phyloP scores from a whole-genome alignment of 2,329 filamentous ascomycete genomes.

The Mycosphaerella sp. region DNA sequence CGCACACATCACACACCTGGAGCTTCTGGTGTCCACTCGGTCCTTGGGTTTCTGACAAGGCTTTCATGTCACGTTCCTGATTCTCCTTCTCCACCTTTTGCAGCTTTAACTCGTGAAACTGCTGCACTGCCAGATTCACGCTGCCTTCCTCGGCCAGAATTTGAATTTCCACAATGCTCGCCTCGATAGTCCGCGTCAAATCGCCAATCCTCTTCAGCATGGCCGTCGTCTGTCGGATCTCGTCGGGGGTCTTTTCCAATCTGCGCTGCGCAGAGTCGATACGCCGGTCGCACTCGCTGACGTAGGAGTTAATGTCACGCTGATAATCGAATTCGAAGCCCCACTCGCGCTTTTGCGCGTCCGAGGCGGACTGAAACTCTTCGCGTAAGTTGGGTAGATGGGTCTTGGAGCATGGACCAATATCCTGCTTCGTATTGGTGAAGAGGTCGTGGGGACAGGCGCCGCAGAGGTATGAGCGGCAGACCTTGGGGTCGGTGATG shows the following conservation, averaged over 20 bases:
- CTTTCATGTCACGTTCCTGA: conserved; percentile 80
- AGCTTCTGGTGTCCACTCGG: conserved; percentile 95
- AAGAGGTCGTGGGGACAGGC: conserved; percentile 98
- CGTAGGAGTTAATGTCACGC: conserved; percentile 91
- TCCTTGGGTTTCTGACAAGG: conserved; percentile 82
- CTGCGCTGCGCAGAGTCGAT: conserved; percentile 86
- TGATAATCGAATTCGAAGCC: conserved; percentile 97
- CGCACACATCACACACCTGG: conserved; percentile 97
- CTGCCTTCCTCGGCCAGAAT: conserved; percentile 75
- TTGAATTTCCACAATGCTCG: conserved; percentile 76
- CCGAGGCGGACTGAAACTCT: conserved; percentile 72
- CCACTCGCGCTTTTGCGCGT: conserved; percentile 66
- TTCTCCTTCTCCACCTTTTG: conserved; percentile 76
- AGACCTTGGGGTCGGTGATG: conserved; percentile 88
- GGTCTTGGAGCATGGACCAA: conserved; percentile 79
- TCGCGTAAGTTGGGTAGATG: conserved; percentile 83
- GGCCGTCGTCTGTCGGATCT: conserved; percentile 85
- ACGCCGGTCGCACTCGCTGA: conserved; percentile 89
- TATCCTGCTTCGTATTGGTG: conserved; percentile 98
- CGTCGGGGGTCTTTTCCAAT: conserved; percentile 94
- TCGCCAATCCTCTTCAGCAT: conserved; percentile 82
- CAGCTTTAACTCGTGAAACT: conserved; percentile 78
- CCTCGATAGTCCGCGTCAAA: conserved; percentile 68
- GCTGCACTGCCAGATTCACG: conserved; percentile 75
- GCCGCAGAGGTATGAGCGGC: conserved; percentile 86